Evolutionary conservation across 148 eudicot species (phyloP).

Genomic region (Nepenthes mirabilis): DNA sequence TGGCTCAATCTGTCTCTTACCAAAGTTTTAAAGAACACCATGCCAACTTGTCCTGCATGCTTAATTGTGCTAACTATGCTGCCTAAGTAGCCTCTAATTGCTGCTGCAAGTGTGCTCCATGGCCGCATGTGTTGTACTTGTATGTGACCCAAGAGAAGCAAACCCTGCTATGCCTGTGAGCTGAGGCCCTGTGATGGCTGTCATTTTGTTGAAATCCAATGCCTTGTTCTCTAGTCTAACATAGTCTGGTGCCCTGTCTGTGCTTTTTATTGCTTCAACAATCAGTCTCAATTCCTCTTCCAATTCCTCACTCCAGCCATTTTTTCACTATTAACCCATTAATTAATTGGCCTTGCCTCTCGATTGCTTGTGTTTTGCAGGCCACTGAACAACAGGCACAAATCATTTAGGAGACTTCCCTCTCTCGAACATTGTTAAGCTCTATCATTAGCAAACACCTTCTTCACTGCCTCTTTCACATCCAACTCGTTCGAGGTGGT

Average conservation of each 20-base stretch:
- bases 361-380: conserved; percentile 16
- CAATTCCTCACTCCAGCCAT: conserved; percentile 40
- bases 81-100: conserved; percentile 28
- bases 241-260: conserved; percentile 42
- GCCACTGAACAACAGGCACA: conserved; percentile 24
- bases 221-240: conserved; percentile 47
- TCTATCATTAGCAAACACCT: too few relatives aligned
- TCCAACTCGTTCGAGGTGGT: conserved; percentile 11
- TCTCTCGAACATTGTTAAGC: too few relatives aligned
- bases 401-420: too few relatives aligned
- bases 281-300: conserved; percentile 45
- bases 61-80: conserved; percentile 32
- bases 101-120: conserved; percentile 32
- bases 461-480: conserved; percentile 27
- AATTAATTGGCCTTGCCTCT: neutral
- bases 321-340: neutral
- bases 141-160: neutral
- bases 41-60: conserved; percentile 78
- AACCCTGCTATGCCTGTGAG: conserved; percentile 47
- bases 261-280: conserved; percentile 21
- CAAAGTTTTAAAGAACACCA: conserved; percentile 49
- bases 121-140: neutral
- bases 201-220: conserved; percentile 35
- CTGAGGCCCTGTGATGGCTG: conserved; percentile 43
- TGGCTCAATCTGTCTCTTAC: too few relatives aligned